phyloP scores from a whole-genome alignment of 2,329 filamentous ascomycete genomes.

The Clonostachys byssicola region DNA sequence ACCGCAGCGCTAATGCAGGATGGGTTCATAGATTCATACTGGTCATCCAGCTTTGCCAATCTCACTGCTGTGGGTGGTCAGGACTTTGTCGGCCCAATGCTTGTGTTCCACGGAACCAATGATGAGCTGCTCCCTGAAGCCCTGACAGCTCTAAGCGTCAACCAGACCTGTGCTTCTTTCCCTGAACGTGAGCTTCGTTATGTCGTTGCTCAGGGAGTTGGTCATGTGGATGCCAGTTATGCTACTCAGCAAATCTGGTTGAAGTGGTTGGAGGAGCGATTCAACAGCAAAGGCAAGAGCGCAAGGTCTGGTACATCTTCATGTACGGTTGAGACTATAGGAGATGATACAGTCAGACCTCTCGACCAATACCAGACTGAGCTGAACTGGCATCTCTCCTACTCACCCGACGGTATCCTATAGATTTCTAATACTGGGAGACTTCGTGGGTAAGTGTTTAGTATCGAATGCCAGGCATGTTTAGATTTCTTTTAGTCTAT shows the following conservation, averaged over 20 bases:
- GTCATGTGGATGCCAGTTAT: constrained; percentile 8
- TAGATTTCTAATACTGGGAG: no score
- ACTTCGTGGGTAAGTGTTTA: no score
- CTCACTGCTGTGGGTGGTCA: constrained; percentile 18
- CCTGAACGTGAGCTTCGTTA: constrained; percentile 9
- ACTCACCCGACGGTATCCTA: no score
- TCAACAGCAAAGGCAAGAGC: background rate
- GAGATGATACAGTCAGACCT: no score
- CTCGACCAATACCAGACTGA: no score
- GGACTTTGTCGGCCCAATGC: constrained; percentile 24
- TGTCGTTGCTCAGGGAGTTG: constrained; percentile 8
- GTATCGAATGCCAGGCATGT: no score
- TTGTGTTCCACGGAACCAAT: constrained; percentile 25
- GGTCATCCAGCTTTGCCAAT: constrained; percentile 12
- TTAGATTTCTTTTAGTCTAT: no score
- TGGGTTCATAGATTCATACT: constrained; percentile 10
- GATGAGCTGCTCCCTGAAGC: constrained; percentile 10
- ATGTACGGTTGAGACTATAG: no score
- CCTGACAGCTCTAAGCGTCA: constrained; percentile 7
- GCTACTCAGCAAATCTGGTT: constrained; percentile 14
- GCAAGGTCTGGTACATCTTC: no score
- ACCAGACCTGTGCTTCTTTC: constrained; percentile 10
- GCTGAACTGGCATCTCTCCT: no score
- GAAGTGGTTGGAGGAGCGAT: constrained; percentile 13
- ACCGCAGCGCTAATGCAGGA: constrained; percentile 1